phyloP scores from a whole-genome alignment of 1,284 basidiomycete species.

The Marasmius tenuissimus region DNA sequence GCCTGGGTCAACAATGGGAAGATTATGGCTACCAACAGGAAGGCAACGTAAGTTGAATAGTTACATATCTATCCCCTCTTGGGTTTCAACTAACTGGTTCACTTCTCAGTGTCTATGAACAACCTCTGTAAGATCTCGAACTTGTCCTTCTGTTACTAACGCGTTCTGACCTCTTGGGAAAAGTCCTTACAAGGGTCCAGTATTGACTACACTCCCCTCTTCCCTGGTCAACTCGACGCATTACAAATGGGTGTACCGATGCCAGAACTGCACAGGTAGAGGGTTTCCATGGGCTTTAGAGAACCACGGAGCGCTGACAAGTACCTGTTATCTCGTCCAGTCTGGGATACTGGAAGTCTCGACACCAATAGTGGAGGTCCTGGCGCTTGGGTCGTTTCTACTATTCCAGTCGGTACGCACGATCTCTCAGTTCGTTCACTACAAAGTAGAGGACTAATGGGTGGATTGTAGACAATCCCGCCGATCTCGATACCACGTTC shows the following conservation, averaged over 20 bases:
- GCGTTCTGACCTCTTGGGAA: neutral
- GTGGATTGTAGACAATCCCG: constrained; percentile 18
- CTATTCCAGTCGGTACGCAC: constrained; percentile 28
- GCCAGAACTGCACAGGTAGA: constrained; percentile 52
- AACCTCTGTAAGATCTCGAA: constrained; percentile 39
- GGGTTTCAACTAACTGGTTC: neutral
- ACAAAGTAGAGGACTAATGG: neutral
- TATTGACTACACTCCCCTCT: constrained; percentile 44
- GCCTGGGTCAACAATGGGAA: constrained; percentile 56
- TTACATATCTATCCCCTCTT: neutral
- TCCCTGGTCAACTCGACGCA: constrained; percentile 49
- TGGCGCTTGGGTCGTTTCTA: constrained; percentile 54
- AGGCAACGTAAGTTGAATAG: constrained; percentile 43
- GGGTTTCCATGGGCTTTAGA: constrained; percentile 1
- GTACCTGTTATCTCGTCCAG: constrained; percentile 22
- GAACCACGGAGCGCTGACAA: neutral
- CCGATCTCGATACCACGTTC: constrained; percentile 36
- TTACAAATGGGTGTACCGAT: constrained; percentile 59
- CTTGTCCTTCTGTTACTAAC: too few species aligned
- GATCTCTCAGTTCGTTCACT: neutral
- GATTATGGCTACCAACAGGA: constrained; percentile 53
- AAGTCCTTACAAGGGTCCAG: constrained; percentile 42
- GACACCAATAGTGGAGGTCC: constrained; percentile 39
- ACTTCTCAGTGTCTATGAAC: constrained; percentile 38
- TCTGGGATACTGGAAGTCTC: constrained; percentile 39